These are phyloP conservation scores for Symbiodinium pilosum DNA, from an alignment of 73 alveolate species.

Conservation along the genomic window DNA sequence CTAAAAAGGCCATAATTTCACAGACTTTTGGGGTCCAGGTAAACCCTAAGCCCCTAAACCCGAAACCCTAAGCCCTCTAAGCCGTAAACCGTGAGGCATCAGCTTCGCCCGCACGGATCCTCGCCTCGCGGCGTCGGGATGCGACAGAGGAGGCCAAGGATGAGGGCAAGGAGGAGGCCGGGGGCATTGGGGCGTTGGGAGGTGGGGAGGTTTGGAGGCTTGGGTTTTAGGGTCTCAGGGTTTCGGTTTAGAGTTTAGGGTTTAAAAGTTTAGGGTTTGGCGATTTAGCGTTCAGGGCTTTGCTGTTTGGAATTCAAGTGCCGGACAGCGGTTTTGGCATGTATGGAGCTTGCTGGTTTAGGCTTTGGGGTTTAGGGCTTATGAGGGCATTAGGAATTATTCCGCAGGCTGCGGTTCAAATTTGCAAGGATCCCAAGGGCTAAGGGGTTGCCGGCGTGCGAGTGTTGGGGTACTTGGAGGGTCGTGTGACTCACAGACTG, in stretches of 20 bases:
- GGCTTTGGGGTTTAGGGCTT: background rate
- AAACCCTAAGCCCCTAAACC: too few species aligned
- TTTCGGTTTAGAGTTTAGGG: background rate
- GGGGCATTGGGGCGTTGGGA: background rate
- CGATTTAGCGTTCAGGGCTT: too few species aligned
- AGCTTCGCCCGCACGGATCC: background rate
- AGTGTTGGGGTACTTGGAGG: background rate
- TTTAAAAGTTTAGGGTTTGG: too few species aligned
- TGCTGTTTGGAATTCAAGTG: too few species aligned
- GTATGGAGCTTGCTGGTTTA: too few species aligned
- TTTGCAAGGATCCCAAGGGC: background rate
- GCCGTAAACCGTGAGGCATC: background rate
- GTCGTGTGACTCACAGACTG: background rate
- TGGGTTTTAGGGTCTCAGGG: background rate
- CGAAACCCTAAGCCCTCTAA: background rate
- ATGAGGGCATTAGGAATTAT: background rate
- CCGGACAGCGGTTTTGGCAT: too few species aligned
- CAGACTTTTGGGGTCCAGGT: too few species aligned
- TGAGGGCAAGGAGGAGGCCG: constrained; percentile 11
- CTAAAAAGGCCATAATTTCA: too few species aligned
- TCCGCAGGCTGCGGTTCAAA: background rate
- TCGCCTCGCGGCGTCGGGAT: background rate
- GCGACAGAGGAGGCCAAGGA: background rate
- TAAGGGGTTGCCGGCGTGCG: background rate
- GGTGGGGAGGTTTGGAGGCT: background rate